Evolutionary conservation across 805 yeast species (phyloP), one percentile per base, ranked within the genome.

Genomic region (Schizosaccharomyces osmophilus): DNA sequence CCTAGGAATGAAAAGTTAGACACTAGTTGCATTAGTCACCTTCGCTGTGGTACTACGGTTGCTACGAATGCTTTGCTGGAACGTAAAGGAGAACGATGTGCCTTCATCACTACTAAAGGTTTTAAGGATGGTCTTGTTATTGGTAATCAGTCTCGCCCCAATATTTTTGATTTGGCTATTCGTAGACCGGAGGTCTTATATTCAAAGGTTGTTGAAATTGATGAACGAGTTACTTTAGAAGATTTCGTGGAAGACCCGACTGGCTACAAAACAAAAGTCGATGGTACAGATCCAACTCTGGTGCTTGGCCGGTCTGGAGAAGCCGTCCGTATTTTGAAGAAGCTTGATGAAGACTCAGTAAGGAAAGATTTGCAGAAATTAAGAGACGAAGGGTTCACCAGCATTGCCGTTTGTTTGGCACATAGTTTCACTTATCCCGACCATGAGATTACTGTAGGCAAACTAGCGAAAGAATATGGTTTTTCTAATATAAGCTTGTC

Each of bases 41-140:
- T 88, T 59, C 75, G 95, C 62, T 83, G 89, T 85, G 97, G 97
- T 2, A 88, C 97, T 3, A 89, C 97, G 0, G 93, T 88, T 11
- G 97, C 98, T 1, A 90, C 97, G 6, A 90, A 90, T 72, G 96
- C 97, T 1, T 77, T 93, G 42, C 75, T 90, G 63, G 97, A 90
- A 69, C 78, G 97, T 64, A 88, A 88, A 68, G 98, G 97, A 61
- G 94, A 88, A 62, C 74, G 81, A 41, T 89, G 94, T 66, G 94
- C 93, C 1, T 76, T 90, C 63, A 71, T 89, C 4, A 87, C 95
- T 2, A 86, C 97, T 17, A 84, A 82, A 67, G 98, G 97, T 0
- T 90, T 87, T 72, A 80, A 80, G 66, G 97, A 90, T 68, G 81
- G 85, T 48, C 74, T 90, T 64, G 72, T 76, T 1, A 89, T 90